Evolutionary conservation across 768 basidiomycete genomes (phyloP), one percentile per base, ranked within the genome.

Genomic region (Hortiboletus campestris): DNA sequence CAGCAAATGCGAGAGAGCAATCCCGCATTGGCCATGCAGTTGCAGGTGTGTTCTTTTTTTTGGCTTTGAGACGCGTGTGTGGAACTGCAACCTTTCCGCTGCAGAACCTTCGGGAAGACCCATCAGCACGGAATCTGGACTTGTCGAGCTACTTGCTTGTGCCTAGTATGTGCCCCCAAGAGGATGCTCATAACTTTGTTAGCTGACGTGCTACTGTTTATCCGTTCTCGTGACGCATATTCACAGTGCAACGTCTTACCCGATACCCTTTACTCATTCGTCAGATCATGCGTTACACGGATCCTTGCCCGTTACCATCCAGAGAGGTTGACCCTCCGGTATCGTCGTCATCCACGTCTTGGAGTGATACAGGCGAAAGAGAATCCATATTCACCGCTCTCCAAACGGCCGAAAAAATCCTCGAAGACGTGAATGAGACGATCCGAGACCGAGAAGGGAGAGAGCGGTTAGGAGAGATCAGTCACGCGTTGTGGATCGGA

Each of bases 201-300:
- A 19, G 10, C 34, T 42, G 34, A 50, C 28, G 20, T 34, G 2
- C 28, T 16, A 9, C 7, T 29, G n/a, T 16, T 39, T 34, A 40
- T 32, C 19, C 39, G 22, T n/a, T 17, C 31, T 31, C 10, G 10
- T 35, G 14, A 32, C 8, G 2, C 34, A 16, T 40, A 19, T 57
- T 45, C 46, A 29, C 57, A 94, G 91, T 95, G 94, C 94, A 97
- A 84, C 86, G 96, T 10, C 86, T 98, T 53, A 97, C 96, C 0
- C 81, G 93, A 53, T 99, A 98, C 67, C 96, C 96, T 0, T 77
- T 99, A 0, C 78, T 98, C 32, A 85, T 98, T 60, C 85, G 85
- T 51, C 90, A 92, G 72, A 90, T 97, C 59, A 68, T 92, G 25
- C 81, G 86, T 20, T 91, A 94, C 67, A 94, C 93, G 2, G 84